A percentile compares a stretch with the other conserved stretches of the same genome.
phyloP scores from a whole-genome alignment of 2,329 filamentous ascomycete genomes.

The Colletotrichum abscissum region DNA sequence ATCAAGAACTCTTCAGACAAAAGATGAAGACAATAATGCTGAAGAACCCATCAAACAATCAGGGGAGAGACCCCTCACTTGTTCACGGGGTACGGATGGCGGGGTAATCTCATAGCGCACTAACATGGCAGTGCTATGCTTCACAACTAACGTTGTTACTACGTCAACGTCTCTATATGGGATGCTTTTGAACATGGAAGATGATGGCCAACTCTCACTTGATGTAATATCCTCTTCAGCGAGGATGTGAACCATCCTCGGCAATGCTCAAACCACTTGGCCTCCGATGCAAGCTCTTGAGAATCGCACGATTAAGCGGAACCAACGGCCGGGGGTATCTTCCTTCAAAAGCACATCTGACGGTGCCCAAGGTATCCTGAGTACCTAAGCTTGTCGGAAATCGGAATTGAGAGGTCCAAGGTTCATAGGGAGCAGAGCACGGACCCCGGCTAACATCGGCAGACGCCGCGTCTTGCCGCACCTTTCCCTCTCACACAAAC shows the following conservation, averaged over 20 bases:
- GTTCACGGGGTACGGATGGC: background rate
- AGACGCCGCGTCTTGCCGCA: conserved; percentile 30
- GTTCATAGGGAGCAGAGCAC: background rate
- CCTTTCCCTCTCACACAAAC: conserved; percentile 13
- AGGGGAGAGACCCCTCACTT: background rate
- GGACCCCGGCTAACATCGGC: conserved; percentile 35
- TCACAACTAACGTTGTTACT: background rate
- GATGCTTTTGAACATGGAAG: background rate
- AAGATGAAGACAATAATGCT: background rate
- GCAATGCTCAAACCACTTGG: too few relatives aligned
- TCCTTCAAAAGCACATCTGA: background rate
- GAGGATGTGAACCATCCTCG: too few relatives aligned
- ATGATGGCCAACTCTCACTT: background rate
- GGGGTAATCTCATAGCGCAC: background rate
- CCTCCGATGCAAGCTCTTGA: too few relatives aligned
- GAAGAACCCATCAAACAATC: background rate
- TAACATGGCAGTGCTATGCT: background rate
- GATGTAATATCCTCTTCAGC: background rate
- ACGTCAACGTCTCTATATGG: background rate
- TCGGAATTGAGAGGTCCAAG: conserved; percentile 26
- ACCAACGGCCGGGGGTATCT: background rate
- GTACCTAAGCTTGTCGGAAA: conserved; percentile 2
- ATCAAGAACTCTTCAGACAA: too few relatives aligned
- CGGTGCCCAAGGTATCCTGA: background rate
- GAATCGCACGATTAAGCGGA: background rate